phyloP scores from a whole-genome alignment of 2,329 filamentous ascomycete species.

The Alternaria sp. region DNA sequence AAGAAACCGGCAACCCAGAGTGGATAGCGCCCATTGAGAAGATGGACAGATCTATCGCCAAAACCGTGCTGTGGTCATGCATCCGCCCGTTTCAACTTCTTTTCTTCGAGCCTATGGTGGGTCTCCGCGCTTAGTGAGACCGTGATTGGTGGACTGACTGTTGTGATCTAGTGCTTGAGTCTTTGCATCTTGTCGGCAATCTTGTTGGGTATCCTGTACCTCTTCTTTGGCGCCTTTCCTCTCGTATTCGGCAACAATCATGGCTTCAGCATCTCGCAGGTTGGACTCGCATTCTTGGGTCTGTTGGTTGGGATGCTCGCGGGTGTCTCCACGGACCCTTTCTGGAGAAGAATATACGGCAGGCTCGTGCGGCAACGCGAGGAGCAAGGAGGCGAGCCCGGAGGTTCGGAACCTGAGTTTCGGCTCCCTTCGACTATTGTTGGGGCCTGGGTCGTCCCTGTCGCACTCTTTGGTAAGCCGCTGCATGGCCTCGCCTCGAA shows the following conservation, averaged over 20 bases:
- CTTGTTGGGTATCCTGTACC: conserved; percentile 84
- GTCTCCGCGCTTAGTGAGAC: conserved; percentile 9
- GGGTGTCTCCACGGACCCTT: conserved; percentile 66
- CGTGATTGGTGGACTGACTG: conserved; percentile 36
- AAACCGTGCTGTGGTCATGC: conserved; percentile 58
- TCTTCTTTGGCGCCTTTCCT: conserved; percentile 89
- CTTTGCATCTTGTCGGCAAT: conserved; percentile 85
- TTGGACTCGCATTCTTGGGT: conserved; percentile 77
- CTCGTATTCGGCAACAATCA: conserved; percentile 78
- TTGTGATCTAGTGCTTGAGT: conserved; percentile 62
- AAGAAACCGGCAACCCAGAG: conserved; percentile 76
- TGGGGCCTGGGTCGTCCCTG: conserved; percentile 78
- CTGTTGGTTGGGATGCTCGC: conserved; percentile 68
- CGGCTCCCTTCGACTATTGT: conserved; percentile 71
- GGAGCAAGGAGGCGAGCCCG: conserved; percentile 58
- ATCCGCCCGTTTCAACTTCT: conserved; percentile 78
- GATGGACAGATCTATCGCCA: conserved; percentile 68
- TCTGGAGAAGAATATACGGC: conserved; percentile 69
- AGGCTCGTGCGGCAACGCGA: conserved; percentile 63
- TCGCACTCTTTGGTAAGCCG: conserved; percentile 76
- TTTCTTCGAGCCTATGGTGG: conserved; percentile 77
- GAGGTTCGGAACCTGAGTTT: conserved; percentile 81
- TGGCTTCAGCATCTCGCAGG: conserved; percentile 78
- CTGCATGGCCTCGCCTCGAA: conserved; percentile 29
- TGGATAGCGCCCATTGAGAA: conserved; percentile 82